Conservation (phyloP, 2,329 filamentous ascomycete species). For the Epichloe uncinata region DNA sequence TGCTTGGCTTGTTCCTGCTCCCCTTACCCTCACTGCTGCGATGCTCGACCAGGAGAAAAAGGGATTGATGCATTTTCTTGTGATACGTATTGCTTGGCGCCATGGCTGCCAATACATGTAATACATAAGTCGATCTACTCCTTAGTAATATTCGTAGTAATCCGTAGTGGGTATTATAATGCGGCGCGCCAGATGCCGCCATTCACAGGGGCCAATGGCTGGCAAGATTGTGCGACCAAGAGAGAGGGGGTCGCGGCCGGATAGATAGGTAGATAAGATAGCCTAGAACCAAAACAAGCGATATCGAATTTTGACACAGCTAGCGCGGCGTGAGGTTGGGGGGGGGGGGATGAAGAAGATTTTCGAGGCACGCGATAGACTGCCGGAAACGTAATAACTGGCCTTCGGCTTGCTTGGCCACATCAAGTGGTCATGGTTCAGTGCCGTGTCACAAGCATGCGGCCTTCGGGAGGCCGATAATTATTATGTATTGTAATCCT, state of each 20-base stretch:
- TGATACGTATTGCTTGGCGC: no score
- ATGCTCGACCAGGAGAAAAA: no score
- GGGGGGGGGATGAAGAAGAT: background rate
- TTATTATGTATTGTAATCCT: no score
- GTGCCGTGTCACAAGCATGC: background rate
- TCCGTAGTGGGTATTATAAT: background rate
- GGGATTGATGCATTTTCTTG: no score
- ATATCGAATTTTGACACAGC: background rate
- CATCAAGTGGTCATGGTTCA: background rate
- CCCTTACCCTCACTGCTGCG: no score
- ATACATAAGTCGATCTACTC: background rate
- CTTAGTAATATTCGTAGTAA: no score
- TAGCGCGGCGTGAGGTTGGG: background rate
- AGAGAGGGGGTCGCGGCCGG: background rate
- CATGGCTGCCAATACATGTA: background rate
- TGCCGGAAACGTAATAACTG: background rate
- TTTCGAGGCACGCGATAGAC: constrained; percentile 1
- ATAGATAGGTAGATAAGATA: no score
- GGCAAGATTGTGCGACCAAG: background rate
- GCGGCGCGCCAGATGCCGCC: background rate
- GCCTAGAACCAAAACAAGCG: background rate
- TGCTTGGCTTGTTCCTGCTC: no score
- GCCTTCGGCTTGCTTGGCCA: background rate
- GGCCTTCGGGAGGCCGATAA: background rate
- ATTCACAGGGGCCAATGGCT: background rate